phyloP scores from a whole-genome alignment of 345 rosid genomes.

The Aegle marmelos region DNA sequence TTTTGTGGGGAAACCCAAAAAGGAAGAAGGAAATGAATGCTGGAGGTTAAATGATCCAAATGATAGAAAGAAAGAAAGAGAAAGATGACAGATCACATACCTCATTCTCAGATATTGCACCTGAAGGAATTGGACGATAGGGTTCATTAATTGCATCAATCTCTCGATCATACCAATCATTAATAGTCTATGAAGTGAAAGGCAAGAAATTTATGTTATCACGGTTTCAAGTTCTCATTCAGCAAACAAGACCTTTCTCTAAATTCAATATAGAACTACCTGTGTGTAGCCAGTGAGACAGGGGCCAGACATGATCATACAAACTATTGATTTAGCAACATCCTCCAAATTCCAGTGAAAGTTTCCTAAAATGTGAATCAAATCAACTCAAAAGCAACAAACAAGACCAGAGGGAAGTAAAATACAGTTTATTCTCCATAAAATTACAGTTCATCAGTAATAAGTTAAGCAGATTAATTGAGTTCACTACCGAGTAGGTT shows the following conservation, averaged over 20 bases:
- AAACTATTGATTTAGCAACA: conserved; percentile 82
- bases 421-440: background rate
- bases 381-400: background rate
- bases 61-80: background rate
- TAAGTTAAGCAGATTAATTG: background rate
- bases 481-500: background rate
- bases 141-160: conserved; percentile 98
- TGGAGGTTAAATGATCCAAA: background rate
- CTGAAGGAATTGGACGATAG: conserved; percentile 96
- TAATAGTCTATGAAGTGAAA: conserved; percentile 58
- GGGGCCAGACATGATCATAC: conserved; percentile 98
- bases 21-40: background rate
- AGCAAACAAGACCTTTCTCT: conserved; percentile 9
- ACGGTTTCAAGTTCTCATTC: conserved; percentile 12
- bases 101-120: conserved; percentile 91
- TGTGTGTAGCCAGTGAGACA: conserved; percentile 96
- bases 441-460: background rate
- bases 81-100: conserved; percentile 26
- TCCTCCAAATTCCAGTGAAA: conserved; percentile 93
- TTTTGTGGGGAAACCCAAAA: conserved; percentile 1
- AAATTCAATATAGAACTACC: conserved; percentile 36
- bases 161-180: conserved; percentile 96
- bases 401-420: background rate
- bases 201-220: conserved; percentile 6
- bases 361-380: conserved; percentile 55